A percentile compares a stretch with the other conserved stretches of the same genome.
Evolutionary conservation across 345 rosid genomes (phyloP).

Genomic region (Psidium friedrichsthalianum): DNA sequence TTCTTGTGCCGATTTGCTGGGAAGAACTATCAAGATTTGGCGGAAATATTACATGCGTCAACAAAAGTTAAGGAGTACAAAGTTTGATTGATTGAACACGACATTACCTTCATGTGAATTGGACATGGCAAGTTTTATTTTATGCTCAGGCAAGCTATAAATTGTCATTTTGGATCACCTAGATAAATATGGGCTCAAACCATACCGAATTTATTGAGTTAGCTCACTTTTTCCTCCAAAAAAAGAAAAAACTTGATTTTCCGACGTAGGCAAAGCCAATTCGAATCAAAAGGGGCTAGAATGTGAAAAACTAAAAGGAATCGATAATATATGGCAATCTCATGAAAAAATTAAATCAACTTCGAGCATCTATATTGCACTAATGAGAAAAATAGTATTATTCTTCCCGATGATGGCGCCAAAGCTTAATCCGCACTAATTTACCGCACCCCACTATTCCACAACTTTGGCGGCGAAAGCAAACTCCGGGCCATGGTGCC

Average conservation of each 20-base stretch:
- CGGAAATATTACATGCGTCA: not conserved
- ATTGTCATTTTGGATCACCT: not conserved
- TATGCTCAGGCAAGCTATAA: not conserved
- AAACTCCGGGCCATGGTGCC: not conserved
- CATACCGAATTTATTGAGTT: not conserved
- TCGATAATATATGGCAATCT: too few species aligned
- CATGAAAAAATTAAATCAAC: too few species aligned
- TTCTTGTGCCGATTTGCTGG: not conserved
- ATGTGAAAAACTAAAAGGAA: not conserved
- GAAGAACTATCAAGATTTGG: not conserved
- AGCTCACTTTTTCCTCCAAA: not conserved
- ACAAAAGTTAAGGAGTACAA: not conserved
- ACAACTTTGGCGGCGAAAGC: not conserved
- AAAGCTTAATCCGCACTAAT: not conserved
- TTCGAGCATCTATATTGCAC: too few species aligned
- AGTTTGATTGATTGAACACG: not conserved
- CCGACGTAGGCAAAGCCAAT: not conserved
- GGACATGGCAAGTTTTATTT: not conserved
- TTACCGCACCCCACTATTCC: not conserved
- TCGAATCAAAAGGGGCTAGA: not conserved
- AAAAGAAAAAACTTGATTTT: not conserved
- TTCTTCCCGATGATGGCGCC: too few species aligned
- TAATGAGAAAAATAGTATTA: too few species aligned
- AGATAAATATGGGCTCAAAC: not conserved
- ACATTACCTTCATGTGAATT: not conserved